A percentile compares a stretch with the other conserved stretches of the same genome.
phyloP scores from a whole-genome alignment of 345 rosid genomes.

The Arabidopsis thaliana region DNA sequence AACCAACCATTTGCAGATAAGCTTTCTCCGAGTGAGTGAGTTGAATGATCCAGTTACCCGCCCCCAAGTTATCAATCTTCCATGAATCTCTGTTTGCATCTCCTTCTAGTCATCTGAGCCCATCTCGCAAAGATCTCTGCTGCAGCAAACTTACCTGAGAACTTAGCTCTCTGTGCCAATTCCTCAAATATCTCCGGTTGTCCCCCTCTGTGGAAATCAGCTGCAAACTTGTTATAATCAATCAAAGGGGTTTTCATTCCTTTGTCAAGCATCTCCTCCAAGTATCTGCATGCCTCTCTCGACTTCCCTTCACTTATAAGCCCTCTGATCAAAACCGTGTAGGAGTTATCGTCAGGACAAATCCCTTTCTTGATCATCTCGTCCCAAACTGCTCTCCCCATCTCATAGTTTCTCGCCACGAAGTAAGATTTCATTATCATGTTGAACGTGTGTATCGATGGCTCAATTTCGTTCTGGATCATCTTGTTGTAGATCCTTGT shows the following conservation, averaged over 20 bases:
- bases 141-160: conserved; percentile 70
- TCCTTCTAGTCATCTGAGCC: conserved; percentile 67
- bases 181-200: conserved; percentile 72
- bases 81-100: conserved; percentile 42
- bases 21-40: conserved; percentile 11
- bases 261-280: conserved; percentile 88
- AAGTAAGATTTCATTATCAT: conserved; percentile 93
- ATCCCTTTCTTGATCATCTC: conserved; percentile 77
- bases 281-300: conserved; percentile 71
- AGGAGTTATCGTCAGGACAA: conserved; percentile 88
- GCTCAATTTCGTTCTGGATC: conserved; percentile 62
- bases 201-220: conserved; percentile 79
- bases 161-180: conserved; percentile 74
- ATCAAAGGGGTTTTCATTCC: conserved; percentile 91
- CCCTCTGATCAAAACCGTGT: conserved; percentile 77
- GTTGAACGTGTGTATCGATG: conserved; percentile 79
- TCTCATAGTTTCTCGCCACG: conserved; percentile 61
- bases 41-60: not conserved
- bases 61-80: conserved; percentile 25
- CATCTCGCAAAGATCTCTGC: conserved; percentile 68
- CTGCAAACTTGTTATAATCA: conserved; percentile 80
- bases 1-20: conserved; percentile 2
- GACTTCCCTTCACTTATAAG: conserved; percentile 75
- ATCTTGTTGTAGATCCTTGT: conserved; percentile 67
- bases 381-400: conserved; percentile 73